These are phyloP conservation scores for Climacium dendroides DNA, from an alignment of 225 moss, liverwort and hornwort species.

Conservation along the genomic window DNA sequence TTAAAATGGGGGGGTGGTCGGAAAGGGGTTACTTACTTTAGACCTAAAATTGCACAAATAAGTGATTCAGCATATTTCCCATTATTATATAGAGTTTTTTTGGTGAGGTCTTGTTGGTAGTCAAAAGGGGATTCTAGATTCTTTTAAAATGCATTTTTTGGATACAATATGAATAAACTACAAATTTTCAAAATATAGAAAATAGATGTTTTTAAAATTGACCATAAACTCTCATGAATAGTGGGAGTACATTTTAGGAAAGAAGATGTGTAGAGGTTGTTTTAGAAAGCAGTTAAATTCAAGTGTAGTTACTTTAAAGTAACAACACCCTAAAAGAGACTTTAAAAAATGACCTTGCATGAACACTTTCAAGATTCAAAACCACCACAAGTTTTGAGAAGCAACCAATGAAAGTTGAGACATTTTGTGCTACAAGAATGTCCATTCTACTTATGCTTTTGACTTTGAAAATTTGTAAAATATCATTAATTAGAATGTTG, in stretches of 20 bases:
- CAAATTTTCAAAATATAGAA: not conserved
- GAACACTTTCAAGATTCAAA: not conserved
- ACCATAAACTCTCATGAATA: not conserved
- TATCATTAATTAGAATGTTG: not conserved
- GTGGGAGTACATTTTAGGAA: not conserved
- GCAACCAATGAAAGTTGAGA: not conserved
- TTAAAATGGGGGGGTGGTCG: no score
- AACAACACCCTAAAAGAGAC: not conserved
- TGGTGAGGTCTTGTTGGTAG: not conserved
- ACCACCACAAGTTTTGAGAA: not conserved
- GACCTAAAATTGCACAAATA: not conserved
- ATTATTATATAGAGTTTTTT: not conserved
- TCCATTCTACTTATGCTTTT: accelerated
- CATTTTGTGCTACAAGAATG: not conserved
- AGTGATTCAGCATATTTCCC: not conserved
- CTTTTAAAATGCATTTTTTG: not conserved
- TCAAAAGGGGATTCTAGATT: not conserved
- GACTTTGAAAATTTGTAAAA: not conserved
- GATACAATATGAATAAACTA: accelerated
- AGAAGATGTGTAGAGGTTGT: accelerated
- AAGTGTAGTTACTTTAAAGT: not conserved
- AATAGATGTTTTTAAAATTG: accelerated
- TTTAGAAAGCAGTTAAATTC: accelerated
- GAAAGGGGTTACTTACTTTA: no score
- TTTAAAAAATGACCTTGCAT: not conserved